phyloP scores from a whole-genome alignment of 2,329 filamentous ascomycete species.

The Domatiomyces catenatus region DNA sequence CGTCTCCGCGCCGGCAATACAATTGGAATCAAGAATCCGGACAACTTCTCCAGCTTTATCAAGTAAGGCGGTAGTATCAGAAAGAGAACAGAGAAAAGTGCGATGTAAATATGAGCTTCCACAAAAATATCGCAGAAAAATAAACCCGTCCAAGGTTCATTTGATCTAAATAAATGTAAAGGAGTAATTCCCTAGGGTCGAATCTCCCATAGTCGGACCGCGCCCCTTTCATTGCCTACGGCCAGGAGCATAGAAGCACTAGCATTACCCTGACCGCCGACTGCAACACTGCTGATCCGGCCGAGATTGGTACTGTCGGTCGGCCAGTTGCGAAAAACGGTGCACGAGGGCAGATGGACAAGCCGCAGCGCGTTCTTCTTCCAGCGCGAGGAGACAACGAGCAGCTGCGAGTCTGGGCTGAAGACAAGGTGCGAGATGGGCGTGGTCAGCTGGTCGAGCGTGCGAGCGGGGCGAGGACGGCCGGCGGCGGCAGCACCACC shows the following conservation, averaged over 20 bases:
- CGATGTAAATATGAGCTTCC: too few species aligned
- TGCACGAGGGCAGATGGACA: conserved; percentile 81
- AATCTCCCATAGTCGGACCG: conserved; percentile 84
- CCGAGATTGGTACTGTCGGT: conserved; percentile 80
- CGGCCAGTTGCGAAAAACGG: conserved; percentile 94
- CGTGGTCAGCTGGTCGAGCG: conserved; percentile 75
- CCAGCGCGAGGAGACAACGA: conserved; percentile 72
- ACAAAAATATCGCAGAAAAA: too few species aligned
- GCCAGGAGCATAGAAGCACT: conserved; percentile 35
- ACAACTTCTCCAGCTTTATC: conserved; percentile 19
- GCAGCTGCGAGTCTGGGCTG: conserved; percentile 73
- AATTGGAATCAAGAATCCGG: conserved; percentile 40
- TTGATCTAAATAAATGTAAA: not conserved
- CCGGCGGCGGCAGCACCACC: conserved; percentile 30
- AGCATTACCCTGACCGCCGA: conserved; percentile 5
- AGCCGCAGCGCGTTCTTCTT: conserved; percentile 79
- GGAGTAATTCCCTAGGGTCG: conserved; percentile 35
- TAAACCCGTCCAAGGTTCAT: not conserved
- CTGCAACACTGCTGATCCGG: conserved; percentile 56
- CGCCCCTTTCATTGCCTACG: conserved; percentile 77
- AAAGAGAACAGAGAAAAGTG: not conserved
- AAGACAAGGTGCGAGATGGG: conserved; percentile 67
- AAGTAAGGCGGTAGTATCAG: not conserved
- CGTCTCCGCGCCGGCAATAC: conserved; percentile 44
- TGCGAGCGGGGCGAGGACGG: conserved; percentile 54